Evolutionary conservation across 2,329 filamentous ascomycete genomes (phyloP).

Genomic region (Cylindrodendrum hubeiense): DNA sequence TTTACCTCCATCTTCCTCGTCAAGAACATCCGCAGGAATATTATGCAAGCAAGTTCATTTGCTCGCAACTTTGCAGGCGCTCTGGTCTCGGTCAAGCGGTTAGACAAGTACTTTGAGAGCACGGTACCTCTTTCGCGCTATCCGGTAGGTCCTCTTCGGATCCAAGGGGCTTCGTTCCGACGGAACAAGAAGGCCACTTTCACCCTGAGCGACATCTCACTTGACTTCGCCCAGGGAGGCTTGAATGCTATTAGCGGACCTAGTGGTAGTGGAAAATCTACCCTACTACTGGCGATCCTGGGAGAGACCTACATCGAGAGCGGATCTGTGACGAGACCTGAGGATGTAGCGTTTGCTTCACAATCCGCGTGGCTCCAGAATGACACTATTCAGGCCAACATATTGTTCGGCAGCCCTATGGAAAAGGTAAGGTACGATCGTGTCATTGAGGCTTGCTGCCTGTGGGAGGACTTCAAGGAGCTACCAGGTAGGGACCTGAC

Average conservation of each 20-base stretch:
- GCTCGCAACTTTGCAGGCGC: slow-evolving; percentile 51
- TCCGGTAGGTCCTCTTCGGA: slow-evolving; percentile 61
- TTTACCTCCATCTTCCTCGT: slow-evolving; percentile 69
- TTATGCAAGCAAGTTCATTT: slow-evolving; percentile 62
- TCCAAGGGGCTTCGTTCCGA: slow-evolving; percentile 61
- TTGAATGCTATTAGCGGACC: slow-evolving; percentile 67
- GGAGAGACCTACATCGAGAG: slow-evolving; percentile 65
- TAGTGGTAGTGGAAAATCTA: slow-evolving; percentile 70
- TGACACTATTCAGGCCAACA: slow-evolving; percentile 66
- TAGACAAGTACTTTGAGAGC: slow-evolving; percentile 67
- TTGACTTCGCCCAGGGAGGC: slow-evolving; percentile 66
- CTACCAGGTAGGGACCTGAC: slow-evolving; percentile 65
- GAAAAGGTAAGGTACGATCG: slow-evolving; percentile 66
- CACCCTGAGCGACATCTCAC: slow-evolving; percentile 59
- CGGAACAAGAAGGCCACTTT: slow-evolving; percentile 65
- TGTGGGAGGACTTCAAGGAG: slow-evolving; percentile 63
- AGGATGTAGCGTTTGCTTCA: slow-evolving; percentile 68
- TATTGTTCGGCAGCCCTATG: slow-evolving; percentile 65
- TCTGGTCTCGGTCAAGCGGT: slow-evolving; percentile 60
- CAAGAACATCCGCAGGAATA: slow-evolving; percentile 64
- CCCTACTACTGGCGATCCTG: slow-evolving; percentile 65
- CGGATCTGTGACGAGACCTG: slow-evolving; percentile 61
- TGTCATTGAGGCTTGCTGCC: slow-evolving; percentile 68
- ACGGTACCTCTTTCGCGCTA: slow-evolving; percentile 62
- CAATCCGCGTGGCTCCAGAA: slow-evolving; percentile 71